Evolutionary conservation across 2,329 filamentous ascomycete species (phyloP).

Genomic region (Fusarium solani-melongenae): DNA sequence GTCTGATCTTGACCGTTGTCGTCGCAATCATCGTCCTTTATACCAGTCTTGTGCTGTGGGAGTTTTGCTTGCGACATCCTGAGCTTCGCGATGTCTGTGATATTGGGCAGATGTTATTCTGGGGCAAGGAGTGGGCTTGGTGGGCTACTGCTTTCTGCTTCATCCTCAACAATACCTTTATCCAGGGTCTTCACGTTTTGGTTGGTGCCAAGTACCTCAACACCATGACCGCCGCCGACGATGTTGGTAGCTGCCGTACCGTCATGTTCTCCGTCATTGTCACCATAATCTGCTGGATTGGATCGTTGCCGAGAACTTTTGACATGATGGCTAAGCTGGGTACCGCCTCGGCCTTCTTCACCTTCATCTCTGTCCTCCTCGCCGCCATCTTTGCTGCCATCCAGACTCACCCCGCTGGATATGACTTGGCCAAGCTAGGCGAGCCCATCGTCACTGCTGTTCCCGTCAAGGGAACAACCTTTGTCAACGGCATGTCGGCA

Average conservation of each 20-base stretch:
- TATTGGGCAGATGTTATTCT: slow-evolving; percentile 95
- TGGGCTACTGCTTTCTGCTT: slow-evolving; percentile 85
- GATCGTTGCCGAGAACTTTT: slow-evolving; percentile 88
- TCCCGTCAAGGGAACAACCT: slow-evolving; percentile 77
- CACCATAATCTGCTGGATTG: slow-evolving; percentile 79
- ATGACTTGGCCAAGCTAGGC: slow-evolving; percentile 64
- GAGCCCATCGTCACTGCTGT: slow-evolving; percentile 75
- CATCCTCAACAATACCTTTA: slow-evolving; percentile 92
- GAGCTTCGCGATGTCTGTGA: slow-evolving; percentile 94
- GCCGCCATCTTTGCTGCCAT: slow-evolving; percentile 85
- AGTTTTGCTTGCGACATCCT: slow-evolving; percentile 90
- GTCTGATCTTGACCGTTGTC: slow-evolving; percentile 82
- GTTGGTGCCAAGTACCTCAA: slow-evolving; percentile 90
- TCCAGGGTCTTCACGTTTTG: slow-evolving; percentile 84
- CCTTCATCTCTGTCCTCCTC: slow-evolving; percentile 87
- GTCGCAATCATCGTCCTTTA: slow-evolving; percentile 85
- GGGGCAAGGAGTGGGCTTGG: slow-evolving; percentile 80
- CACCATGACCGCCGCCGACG: slow-evolving; percentile 79
- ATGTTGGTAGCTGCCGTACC: slow-evolving; percentile 75
- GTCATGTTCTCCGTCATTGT: slow-evolving; percentile 82
- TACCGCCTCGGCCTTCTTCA: slow-evolving; percentile 84
- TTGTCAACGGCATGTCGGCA: slow-evolving; percentile 84
- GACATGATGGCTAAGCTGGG: slow-evolving; percentile 81
- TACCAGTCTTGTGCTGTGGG: slow-evolving; percentile 73
- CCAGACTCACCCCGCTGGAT: slow-evolving; percentile 78